Percentiles rank a stretch among this genome's conserved stretches.
Evolutionary conservation across 768 basidiomycete species (phyloP).

Genomic region (Suillus bovinus): DNA sequence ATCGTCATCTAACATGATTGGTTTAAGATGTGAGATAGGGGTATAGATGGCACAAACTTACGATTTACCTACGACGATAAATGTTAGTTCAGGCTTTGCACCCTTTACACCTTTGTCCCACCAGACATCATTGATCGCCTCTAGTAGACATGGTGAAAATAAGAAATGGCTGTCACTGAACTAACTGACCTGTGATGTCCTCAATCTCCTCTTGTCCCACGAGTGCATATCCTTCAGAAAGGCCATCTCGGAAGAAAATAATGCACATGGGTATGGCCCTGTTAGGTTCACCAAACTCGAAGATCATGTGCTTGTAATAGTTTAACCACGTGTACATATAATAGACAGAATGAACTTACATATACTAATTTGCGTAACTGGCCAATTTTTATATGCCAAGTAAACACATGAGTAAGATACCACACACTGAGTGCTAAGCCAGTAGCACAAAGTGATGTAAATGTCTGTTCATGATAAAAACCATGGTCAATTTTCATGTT

Average conservation of each 20-base stretch:
- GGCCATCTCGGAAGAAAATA: constrained; percentile 51
- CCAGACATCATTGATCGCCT: constrained; percentile 31
- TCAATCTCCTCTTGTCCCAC: constrained; percentile 46
- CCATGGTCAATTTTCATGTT: too few species aligned
- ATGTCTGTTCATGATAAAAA: too few species aligned
- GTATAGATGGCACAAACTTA: constrained; percentile 33
- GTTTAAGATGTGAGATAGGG: constrained; percentile 29
- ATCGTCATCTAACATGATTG: constrained; percentile 44
- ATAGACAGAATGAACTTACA: constrained; percentile 22
- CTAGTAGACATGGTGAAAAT: constrained; percentile 16
- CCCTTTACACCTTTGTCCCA: not conserved
- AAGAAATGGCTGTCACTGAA: not conserved
- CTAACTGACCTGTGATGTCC: constrained; percentile 41
- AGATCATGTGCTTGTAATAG: constrained; percentile 12
- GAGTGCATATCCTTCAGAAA: constrained; percentile 49
- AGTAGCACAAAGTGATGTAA: too few species aligned
- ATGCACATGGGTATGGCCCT: constrained; percentile 28
- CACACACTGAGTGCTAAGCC: too few species aligned
- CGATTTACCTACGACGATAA: constrained; percentile 64
- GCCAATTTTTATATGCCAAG: constrained; percentile 33
- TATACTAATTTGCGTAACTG: constrained; percentile 42
- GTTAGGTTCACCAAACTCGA: constrained; percentile 2
- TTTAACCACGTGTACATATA: constrained; percentile 12
- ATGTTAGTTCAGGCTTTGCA: constrained; percentile 44
- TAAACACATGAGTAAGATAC: too few species aligned